phyloP scores from a whole-genome alignment of 345 rosid genomes.

The Mallotus nudiflorus region DNA sequence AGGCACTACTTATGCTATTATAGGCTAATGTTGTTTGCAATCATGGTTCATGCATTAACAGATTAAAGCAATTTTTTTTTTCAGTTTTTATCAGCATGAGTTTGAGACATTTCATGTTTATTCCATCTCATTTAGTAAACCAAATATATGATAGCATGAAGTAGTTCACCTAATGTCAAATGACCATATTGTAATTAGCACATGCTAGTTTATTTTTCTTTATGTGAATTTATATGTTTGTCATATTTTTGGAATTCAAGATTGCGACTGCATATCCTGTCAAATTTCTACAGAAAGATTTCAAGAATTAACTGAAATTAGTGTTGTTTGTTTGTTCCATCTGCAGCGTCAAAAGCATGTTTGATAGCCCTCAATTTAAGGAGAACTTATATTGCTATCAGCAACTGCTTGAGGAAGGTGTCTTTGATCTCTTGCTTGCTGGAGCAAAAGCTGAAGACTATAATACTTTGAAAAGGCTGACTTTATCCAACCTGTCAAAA shows the following conservation, averaged over 20 bases:
- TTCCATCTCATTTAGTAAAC: not conserved
- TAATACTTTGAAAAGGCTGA: conserved; percentile 59
- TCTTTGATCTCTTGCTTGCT: conserved; percentile 59
- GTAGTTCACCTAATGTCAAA: not conserved
- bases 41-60: not conserved
- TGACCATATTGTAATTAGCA: not conserved
- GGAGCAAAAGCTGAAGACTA: conserved; percentile 64
- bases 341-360: conserved; percentile 77
- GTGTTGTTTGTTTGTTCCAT: conserved; percentile 21
- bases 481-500: conserved; percentile 48
- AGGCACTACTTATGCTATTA: not conserved
- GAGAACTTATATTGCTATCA: conserved; percentile 71
- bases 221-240: not conserved
- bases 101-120: not conserved
- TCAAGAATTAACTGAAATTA: conserved; percentile 1
- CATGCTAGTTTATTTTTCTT: not conserved
- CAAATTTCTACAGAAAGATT: not conserved
- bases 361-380: conserved; percentile 78
- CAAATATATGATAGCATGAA: not conserved
- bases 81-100: not conserved
- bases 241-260: too few relatives aligned
- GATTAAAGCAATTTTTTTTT: not conserved
- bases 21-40: not conserved
- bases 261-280: too few relatives aligned
- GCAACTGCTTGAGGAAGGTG: conserved; percentile 74